Evolutionary conservation across 192 early-diverging fungal species (phyloP).

Genomic region (Coemansia interrupta): DNA sequence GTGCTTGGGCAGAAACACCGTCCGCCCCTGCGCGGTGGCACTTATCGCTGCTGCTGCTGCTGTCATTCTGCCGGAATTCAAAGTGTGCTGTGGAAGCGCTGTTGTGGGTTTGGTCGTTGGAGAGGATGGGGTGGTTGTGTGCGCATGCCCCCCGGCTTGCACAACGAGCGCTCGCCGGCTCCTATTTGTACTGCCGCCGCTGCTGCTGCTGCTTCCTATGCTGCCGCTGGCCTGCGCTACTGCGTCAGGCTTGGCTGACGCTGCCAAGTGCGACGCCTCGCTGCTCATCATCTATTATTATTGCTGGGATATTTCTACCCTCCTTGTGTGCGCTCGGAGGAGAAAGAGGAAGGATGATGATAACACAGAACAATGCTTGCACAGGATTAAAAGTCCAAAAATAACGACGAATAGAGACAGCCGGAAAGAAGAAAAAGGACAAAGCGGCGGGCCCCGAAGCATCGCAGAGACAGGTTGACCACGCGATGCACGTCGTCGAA

Average conservation of each 20-base stretch:
- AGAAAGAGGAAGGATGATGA: not conserved
- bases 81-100: not conserved
- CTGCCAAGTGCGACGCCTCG: too few species aligned
- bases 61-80: not conserved
- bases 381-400: not conserved
- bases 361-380: not conserved
- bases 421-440: not conserved
- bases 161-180: constrained; percentile 13
- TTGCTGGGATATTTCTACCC: too few species aligned
- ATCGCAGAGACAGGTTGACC: not conserved
- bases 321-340: too few species aligned
- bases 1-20: not conserved
- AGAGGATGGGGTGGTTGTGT: not conserved
- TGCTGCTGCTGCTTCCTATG: too few species aligned
- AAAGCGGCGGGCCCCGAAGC: not conserved
- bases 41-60: not conserved
- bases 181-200: constrained; percentile 6
- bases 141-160: not conserved
- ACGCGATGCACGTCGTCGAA: too few species aligned
- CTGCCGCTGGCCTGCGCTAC: too few species aligned
- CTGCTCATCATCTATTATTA: too few species aligned
- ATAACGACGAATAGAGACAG: constrained; percentile 6
- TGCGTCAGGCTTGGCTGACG: too few species aligned
- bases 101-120: not conserved
- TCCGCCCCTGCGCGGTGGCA: not conserved